These are phyloP conservation scores for Myotisia sp. DNA, from an alignment of 2,329 filamentous ascomycete genomes.

Conservation along the genomic window DNA sequence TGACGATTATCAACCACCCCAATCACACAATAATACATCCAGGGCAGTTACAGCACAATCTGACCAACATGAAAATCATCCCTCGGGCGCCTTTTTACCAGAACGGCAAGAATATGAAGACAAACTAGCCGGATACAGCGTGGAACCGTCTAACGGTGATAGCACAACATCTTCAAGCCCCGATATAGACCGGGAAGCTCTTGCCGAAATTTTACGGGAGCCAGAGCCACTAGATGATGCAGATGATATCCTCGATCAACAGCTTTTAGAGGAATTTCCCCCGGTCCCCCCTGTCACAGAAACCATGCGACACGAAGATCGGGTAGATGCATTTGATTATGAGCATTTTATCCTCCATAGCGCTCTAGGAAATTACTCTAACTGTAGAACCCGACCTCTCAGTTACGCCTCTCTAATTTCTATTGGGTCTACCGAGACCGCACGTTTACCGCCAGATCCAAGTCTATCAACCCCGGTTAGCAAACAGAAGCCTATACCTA, in stretches of 20 bases:
- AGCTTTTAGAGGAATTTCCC: conserved; percentile 22
- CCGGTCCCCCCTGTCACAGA: conserved; percentile 32
- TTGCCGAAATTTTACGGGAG: conserved; percentile 37
- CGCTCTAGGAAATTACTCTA: conserved; percentile 55
- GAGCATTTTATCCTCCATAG: conserved; percentile 92
- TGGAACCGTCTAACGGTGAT: no score
- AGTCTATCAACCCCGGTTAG: conserved; percentile 8
- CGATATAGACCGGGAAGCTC: conserved; percentile 51
- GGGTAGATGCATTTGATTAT: conserved; percentile 90
- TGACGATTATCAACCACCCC: no score
- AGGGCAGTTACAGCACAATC: no score
- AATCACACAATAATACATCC: no score
- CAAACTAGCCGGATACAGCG: no score
- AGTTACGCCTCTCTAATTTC: conserved; percentile 31
- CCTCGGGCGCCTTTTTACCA: no score
- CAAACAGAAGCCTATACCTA: conserved; percentile 24
- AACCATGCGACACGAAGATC: conserved; percentile 71
- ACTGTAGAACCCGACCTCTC: conserved; percentile 14
- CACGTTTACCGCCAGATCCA: conserved; percentile 19
- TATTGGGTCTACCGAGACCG: conserved; percentile 39
- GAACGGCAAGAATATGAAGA: no score
- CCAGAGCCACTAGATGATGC: conserved; percentile 30
- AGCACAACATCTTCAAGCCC: no score
- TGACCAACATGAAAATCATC: no score
- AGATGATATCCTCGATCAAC: conserved; percentile 14